Conservation (phyloP, 1,139 yeast species). For the Saccharomyces hybrid region DNA sequence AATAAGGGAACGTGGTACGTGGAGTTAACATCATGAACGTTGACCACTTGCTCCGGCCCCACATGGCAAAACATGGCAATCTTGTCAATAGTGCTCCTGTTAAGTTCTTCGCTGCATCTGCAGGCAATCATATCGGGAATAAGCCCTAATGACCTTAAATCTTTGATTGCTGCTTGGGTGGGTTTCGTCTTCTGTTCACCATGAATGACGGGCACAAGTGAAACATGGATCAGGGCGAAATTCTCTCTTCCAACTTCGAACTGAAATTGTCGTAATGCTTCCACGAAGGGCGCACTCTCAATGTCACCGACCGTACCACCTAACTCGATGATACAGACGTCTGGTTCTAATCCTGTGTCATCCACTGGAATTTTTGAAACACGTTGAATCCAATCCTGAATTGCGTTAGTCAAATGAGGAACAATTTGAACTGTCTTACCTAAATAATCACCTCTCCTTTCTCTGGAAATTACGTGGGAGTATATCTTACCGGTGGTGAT, state of each 20-base stretch:
- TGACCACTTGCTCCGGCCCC: constrained; percentile 93
- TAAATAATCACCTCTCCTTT: constrained; percentile 92
- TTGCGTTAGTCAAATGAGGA: constrained; percentile 94
- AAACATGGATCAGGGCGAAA: constrained; percentile 93
- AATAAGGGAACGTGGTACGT: constrained; percentile 95
- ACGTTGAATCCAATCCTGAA: constrained; percentile 97
- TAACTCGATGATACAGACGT: constrained; percentile 89
- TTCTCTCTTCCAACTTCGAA: constrained; percentile 91
- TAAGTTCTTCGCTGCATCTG: constrained; percentile 72
- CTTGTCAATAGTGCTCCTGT: constrained; percentile 8
- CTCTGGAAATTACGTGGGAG: constrained; percentile 87
- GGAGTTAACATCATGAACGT: constrained; percentile 94
- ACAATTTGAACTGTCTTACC: constrained; percentile 99
- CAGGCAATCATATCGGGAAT: constrained; percentile 98
- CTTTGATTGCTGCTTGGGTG: constrained; percentile 97
- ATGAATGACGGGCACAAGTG: constrained; percentile 93
- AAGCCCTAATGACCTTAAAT: constrained; percentile 88
- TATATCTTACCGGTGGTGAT: constrained; percentile 97
- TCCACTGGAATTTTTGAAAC: constrained; percentile 92
- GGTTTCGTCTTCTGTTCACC: constrained; percentile 99
- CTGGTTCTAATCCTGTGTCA: constrained; percentile 80
- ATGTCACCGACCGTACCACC: constrained; percentile 99
- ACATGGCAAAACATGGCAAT: constrained; percentile 99
- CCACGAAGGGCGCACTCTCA: constrained; percentile 97
- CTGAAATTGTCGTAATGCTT: constrained; percentile 97